phyloP scores from a whole-genome alignment of 140 eudicot genomes.

The Erigeron philadelphicus region DNA sequence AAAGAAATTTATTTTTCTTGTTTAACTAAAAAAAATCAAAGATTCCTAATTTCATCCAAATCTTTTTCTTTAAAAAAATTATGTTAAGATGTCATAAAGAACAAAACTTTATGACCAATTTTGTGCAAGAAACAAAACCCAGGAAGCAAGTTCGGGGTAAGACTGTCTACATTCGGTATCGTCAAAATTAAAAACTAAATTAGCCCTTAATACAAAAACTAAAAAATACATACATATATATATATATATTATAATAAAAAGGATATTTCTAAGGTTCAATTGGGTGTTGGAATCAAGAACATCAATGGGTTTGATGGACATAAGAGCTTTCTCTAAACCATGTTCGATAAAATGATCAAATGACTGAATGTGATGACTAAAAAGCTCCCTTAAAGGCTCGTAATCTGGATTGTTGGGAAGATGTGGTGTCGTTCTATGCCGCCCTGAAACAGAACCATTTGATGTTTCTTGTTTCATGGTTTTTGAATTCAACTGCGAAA shows the following conservation, averaged over 20 bases:
- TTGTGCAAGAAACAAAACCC: too few species aligned
- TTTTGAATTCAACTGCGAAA: constrained; percentile 2
- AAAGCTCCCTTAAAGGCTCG: constrained; percentile 53
- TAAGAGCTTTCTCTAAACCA: constrained; percentile 57
- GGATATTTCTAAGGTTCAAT: constrained; percentile 77
- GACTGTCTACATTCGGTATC: too few species aligned
- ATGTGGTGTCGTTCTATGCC: constrained; percentile 40
- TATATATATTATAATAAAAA: constrained; percentile 20
- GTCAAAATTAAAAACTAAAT: too few species aligned
- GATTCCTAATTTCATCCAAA: too few species aligned
- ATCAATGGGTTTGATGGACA: constrained; percentile 50
- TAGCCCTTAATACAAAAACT: not conserved
- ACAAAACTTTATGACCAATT: too few species aligned
- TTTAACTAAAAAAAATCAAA: too few species aligned
- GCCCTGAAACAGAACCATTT: constrained; percentile 9
- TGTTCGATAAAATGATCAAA: constrained; percentile 63
- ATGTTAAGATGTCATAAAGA: too few species aligned
- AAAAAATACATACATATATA: not conserved
- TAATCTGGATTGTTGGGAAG: constrained; percentile 45
- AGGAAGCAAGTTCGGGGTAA: too few species aligned
- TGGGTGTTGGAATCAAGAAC: constrained; percentile 42
- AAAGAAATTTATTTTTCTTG: too few species aligned
- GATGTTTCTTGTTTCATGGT: constrained; percentile 16
- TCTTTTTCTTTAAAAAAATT: too few species aligned
- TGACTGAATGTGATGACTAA: constrained; percentile 76